Conservation (phyloP, 176 grass and related monocot genomes). For the Stipa capillata region DNA sequence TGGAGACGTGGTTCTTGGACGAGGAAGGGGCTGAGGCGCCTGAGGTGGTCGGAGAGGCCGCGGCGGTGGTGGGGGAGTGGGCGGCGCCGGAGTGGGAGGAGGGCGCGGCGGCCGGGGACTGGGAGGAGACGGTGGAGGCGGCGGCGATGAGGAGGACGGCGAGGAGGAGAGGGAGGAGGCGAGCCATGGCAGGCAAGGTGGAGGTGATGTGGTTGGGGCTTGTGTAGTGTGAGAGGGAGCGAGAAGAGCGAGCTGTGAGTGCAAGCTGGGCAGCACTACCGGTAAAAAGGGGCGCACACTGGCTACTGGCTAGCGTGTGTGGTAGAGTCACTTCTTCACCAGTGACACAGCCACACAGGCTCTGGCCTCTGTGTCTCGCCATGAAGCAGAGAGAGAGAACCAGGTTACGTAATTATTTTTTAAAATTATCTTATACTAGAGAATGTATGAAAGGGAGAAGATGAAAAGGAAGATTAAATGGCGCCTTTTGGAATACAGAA, state of each 20-base stretch:
- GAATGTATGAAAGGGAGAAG: no score
- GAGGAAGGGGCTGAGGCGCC: constrained; percentile 5
- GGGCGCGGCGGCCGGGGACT: constrained; percentile 30
- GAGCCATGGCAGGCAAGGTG: constrained; percentile 11
- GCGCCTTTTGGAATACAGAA: no score
- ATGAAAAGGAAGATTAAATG: no score
- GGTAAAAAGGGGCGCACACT: no score
- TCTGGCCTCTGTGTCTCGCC: no score
- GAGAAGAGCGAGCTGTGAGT: background rate
- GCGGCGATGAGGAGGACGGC: constrained; percentile 16
- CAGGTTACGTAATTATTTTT: no score
- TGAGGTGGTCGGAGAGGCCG: background rate
- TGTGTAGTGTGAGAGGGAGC: background rate
- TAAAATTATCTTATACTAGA: no score
- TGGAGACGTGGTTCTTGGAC: constrained; percentile 17
- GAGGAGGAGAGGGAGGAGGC: background rate
- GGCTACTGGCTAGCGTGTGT: background rate
- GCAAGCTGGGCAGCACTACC: no score
- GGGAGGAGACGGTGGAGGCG: background rate
- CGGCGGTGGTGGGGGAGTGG: background rate
- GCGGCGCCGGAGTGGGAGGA: no score
- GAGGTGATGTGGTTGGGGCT: background rate
- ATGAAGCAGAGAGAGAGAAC: no score
- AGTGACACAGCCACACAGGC: no score
- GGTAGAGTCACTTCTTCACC: background rate